Evolutionary conservation across 495 filamentous ascomycete species (phyloP).

Genomic region (Daldinia childiae): DNA sequence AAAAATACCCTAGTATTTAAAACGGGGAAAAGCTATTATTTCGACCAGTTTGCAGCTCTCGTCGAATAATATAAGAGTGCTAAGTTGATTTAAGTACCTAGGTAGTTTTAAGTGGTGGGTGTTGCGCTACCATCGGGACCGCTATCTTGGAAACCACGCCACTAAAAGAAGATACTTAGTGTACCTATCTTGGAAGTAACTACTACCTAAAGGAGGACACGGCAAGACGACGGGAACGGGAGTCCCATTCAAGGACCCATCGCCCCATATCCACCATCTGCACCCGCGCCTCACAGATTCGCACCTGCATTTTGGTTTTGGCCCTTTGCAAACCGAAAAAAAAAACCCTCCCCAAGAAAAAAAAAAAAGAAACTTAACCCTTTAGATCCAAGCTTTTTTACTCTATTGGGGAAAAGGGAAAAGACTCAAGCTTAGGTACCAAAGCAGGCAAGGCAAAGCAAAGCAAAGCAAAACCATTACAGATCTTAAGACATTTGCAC

Average conservation of each 20-base stretch:
- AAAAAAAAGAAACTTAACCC: conserved; percentile 12
- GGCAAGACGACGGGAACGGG: conserved; percentile 43
- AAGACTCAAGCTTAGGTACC: neutral
- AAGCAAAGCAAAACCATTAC: neutral
- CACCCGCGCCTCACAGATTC: conserved; percentile 28
- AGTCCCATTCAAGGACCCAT: conserved; percentile 38
- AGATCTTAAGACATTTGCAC: neutral
- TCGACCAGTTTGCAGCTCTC: neutral
- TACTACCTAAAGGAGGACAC: conserved; percentile 12
- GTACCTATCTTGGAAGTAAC: neutral
- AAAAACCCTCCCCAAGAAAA: neutral
- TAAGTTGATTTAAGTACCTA: neutral
- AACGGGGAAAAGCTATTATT: neutral
- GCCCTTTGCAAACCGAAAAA: conserved; percentile 8
- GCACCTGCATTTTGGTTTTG: conserved; percentile 21
- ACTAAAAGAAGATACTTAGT: conserved; percentile 21
- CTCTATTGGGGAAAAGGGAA: conserved; percentile 5
- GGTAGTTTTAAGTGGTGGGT: conserved; percentile 3
- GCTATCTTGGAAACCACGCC: conserved; percentile 15
- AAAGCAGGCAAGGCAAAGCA: neutral
- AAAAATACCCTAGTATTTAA: neutral
- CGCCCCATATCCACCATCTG: conserved; percentile 26
- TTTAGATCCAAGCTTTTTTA: conserved; percentile 10
- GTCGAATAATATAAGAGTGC: conserved; percentile 10
- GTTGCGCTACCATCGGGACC: conserved; percentile 34